Base-by-base conservation (phyloP, 768 basidiomycete species). In the Dacryopinax primogenitus region DNA sequence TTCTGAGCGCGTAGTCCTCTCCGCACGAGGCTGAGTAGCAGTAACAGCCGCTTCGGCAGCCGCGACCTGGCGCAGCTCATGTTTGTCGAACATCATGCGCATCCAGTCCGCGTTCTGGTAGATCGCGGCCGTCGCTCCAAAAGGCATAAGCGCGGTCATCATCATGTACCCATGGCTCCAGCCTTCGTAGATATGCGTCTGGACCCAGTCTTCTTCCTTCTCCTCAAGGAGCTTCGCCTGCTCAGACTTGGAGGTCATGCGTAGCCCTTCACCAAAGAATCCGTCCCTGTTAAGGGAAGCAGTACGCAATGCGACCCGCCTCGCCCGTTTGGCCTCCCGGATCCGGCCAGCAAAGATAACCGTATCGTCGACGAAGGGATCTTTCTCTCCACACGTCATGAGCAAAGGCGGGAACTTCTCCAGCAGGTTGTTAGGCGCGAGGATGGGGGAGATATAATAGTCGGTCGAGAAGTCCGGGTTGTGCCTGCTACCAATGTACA, bases 131-230 rank as follows among this genome's bases (percentile, higher is more conserved):
- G 80, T 83, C 16, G 89, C 91, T 70, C 94, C 92, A 41, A 76
- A 78, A 11, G 51, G 51, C 84, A 99, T 89, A 70, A 97, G 74
- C 26, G 83, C 77, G 37, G 87, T 82, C 95, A 99, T 99, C 78
- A 96, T 95, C 70, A 95, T 81, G 77, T 92, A 97, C 36, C 92
- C 95, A 74, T 96, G 93, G 70, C 90, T 92, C 96, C 94, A 97
- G 61, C 94, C 94, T 33, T 90, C 88, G 75, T 95, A 91, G 65
- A 97, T 82, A 68, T 90, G 85, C 80, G 92, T 86, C 73, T 89
- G 87, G 23, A 96, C 92, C 93, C 93, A 94, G 73, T 96, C 93
- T 67, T 90, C 86, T 67, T 97, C 96, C 62, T 80, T 84, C 76
- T 96, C 88, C 26, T 78, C 71, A 12, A 58, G 72, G 74, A 63